phyloP scores from a whole-genome alignment of 2,329 filamentous ascomycete genomes.

The Rutstroemia sp. region DNA sequence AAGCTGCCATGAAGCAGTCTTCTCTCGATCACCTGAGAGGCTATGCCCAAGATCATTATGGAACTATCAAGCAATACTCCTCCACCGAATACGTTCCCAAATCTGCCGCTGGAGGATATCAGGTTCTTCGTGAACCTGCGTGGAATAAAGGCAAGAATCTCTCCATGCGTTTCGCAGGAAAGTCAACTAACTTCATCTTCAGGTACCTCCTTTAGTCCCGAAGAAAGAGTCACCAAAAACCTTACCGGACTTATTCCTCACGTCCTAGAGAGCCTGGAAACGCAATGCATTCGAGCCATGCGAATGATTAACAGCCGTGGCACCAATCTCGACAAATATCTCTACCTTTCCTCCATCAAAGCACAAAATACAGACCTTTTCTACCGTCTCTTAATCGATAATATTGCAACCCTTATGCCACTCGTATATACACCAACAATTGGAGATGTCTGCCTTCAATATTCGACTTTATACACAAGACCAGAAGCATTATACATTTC shows the following conservation, averaged over 20 bases:
- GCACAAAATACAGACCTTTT: constrained; percentile 73
- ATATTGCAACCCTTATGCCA: constrained; percentile 71
- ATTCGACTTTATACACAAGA: constrained; percentile 91
- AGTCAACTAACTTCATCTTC: constrained; percentile 10
- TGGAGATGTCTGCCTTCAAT: constrained; percentile 92
- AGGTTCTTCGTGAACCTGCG: constrained; percentile 52
- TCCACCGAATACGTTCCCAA: constrained; percentile 47
- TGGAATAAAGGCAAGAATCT: constrained; percentile 54
- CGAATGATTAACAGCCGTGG: constrained; percentile 64
- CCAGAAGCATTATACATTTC: constrained; percentile 96
- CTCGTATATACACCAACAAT: constrained; percentile 86
- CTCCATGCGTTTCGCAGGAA: background rate
- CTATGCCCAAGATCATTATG: constrained; percentile 49
- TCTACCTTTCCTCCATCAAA: constrained; percentile 72
- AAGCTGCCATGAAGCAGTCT: constrained; percentile 53
- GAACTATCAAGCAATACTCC: constrained; percentile 46
- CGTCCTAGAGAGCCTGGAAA: constrained; percentile 52
- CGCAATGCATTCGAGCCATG: constrained; percentile 59
- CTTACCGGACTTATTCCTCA: constrained; percentile 59
- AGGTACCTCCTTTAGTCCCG: constrained; percentile 59
- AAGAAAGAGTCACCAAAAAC: constrained; percentile 57
- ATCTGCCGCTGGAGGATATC: constrained; percentile 49
- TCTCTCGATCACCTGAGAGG: constrained; percentile 53
- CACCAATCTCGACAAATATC: constrained; percentile 72
- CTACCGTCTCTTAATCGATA: constrained; percentile 73